Evolutionary conservation across 305 asterid genomes (phyloP).

Genomic region (Lippia alba): DNA sequence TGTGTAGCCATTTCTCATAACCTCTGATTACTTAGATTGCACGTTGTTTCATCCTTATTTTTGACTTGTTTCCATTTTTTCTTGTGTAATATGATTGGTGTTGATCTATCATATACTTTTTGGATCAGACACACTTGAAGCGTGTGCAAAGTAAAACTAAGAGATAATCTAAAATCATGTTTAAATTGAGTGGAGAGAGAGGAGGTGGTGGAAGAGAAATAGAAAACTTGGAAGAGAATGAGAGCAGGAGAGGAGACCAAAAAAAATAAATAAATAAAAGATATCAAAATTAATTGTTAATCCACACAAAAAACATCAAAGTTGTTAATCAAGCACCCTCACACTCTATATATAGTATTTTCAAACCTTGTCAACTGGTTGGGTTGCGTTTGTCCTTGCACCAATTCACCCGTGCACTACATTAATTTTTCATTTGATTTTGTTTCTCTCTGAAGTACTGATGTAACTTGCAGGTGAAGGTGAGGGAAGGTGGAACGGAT

Average conservation of each 20-base stretch:
- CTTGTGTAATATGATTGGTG: background rate
- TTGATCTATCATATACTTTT: background rate
- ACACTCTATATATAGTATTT: too few relatives aligned
- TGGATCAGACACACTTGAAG: too few relatives aligned
- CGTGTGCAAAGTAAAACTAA: too few relatives aligned
- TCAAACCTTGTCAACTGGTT: slow-evolving; percentile 14
- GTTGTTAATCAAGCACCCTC: too few relatives aligned
- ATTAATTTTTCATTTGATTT: slow-evolving; percentile 3
- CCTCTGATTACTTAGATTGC: slow-evolving; percentile 25
- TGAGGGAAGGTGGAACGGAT: slow-evolving; percentile 93
- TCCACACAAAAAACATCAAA: too few relatives aligned
- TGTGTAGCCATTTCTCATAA: background rate
- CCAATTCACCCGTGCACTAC: background rate
- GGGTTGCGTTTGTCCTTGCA: slow-evolving; percentile 15
- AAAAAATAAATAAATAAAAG: too few relatives aligned
- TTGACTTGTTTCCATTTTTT: slow-evolving; percentile 11
- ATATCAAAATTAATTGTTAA: too few relatives aligned
- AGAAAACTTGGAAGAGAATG: too few relatives aligned
- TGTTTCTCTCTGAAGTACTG: slow-evolving; percentile 31
- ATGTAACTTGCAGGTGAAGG: slow-evolving; percentile 67
- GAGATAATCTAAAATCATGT: too few relatives aligned
- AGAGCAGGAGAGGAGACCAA: too few relatives aligned
- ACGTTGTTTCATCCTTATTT: slow-evolving; percentile 26
- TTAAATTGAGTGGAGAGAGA: too few relatives aligned
- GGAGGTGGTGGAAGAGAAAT: too few relatives aligned